Base-by-base conservation (phyloP, 805 yeast species). In the Saturnispora sanitii region DNA sequence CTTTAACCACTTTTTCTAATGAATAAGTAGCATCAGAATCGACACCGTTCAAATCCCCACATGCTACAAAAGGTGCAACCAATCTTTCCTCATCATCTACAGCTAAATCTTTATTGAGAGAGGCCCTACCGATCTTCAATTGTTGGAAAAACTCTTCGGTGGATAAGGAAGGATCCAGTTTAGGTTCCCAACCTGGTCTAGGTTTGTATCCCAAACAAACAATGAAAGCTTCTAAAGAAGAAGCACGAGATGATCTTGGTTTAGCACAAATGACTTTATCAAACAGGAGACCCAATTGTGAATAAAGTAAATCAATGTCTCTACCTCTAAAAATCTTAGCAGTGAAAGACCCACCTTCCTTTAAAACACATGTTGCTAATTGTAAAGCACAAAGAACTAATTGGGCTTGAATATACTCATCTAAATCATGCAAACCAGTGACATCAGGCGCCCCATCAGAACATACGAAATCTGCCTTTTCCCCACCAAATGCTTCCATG, bases 361-460 rank as follows among this genome's bases (percentile, higher is more conserved):
- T 77, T 45, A 92, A 68, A 16, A 92, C 69, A 56, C 95, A 86
- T 2, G 96, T 83, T 2, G 97, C 88, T 42, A 92, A 66, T 53
- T 87, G 95, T 42, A 92, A 65, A 1, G 98, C 98, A 30, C 96
- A 81, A 51, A 88, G 66, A 39, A 92, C 83, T 43, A 92, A 67
- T 57, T 92, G 97, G 2, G 95, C 96, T 64, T 92, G 98, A 43
- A 92, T 83, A 57, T 90, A 92, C 60, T 92, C 98, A 59, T 92
- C 98, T 44, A 92, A 66, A 61, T 92, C 98, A 57, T 92, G 98
- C 38, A 92, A 62, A 1, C 98, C 98, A 0, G 98, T 92, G 18
- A 92, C 98, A 62, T 92, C 98, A 2, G 98, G 98, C 0, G 98
- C 98, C 43, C 98, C 98, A 59, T 92, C 97, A 53, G 94, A 81